Percentiles rank a stretch among this genome's conserved stretches.
Conservation (phyloP, 164 flowering plant genomes). For the Vitis amurensis region DNA sequence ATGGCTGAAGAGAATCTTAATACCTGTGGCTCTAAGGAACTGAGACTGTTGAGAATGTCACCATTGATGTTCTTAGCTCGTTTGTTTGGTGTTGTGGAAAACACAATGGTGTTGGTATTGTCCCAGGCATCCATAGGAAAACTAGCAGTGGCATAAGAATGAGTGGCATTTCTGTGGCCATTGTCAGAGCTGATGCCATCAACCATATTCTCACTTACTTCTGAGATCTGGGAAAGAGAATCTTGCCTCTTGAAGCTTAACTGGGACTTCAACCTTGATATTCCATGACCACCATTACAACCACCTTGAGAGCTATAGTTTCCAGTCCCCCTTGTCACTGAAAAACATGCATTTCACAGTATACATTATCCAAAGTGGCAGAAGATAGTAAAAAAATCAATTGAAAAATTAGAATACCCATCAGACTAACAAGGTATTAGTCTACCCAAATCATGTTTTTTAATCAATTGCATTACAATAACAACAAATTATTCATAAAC, state of each 20-base stretch:
- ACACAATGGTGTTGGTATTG: conserved; percentile 48
- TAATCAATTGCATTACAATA: no score
- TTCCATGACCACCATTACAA: conserved; percentile 37
- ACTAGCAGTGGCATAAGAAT: conserved; percentile 39
- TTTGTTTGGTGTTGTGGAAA: conserved; percentile 48
- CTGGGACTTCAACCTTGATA: conserved; percentile 57
- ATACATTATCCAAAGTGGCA: background rate
- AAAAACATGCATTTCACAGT: conserved; percentile 35
- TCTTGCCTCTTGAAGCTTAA: conserved; percentile 79
- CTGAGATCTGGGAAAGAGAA: conserved; percentile 71
- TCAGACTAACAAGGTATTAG: no score
- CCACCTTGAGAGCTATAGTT: conserved; percentile 33
- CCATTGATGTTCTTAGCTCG: conserved; percentile 39
- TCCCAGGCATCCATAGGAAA: conserved; percentile 66
- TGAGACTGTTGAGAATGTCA: conserved; percentile 32
- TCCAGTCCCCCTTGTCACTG: conserved; percentile 43
- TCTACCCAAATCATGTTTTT: no score
- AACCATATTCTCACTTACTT: conserved; percentile 42
- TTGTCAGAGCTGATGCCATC: conserved; percentile 38
- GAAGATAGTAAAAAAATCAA: background rate
- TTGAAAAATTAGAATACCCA: no score
- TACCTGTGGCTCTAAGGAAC: conserved; percentile 61
- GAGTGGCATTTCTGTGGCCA: conserved; percentile 29
- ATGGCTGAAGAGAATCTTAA: no score
- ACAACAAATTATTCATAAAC: no score